phyloP scores from a whole-genome alignment of 2,329 filamentous ascomycete species.

The Stagonosporopsis rhizophila region DNA sequence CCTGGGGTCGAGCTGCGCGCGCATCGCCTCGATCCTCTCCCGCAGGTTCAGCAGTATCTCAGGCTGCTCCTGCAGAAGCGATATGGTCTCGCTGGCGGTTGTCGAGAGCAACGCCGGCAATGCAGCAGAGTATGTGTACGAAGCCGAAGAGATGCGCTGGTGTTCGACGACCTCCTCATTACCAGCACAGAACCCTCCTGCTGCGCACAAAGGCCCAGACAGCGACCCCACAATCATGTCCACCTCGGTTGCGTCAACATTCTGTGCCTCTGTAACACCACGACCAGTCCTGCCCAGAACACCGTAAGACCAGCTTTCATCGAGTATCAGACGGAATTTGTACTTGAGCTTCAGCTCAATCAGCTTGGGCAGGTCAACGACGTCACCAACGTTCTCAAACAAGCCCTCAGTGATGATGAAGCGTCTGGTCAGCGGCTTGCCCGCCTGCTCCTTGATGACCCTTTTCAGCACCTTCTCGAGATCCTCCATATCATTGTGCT shows the following conservation, averaged over 20 bases:
- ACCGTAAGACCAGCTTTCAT: constrained; percentile 97
- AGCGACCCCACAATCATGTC: constrained; percentile 98
- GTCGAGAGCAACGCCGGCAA: constrained; percentile 92
- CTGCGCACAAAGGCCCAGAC: constrained; percentile 86
- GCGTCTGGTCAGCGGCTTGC: constrained; percentile 85
- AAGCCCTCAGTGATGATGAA: constrained; percentile 97
- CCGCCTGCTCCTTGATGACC: constrained; percentile 85
- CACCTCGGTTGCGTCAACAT: constrained; percentile 89
- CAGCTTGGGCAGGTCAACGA: constrained; percentile 82
- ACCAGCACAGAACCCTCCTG: constrained; percentile 95
- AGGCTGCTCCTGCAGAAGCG: constrained; percentile 83
- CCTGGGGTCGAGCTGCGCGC: constrained; percentile 84
- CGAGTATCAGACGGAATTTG: constrained; percentile 96
- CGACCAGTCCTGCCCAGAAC: constrained; percentile 90
- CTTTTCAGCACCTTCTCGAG: constrained; percentile 84
- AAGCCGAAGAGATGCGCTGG: constrained; percentile 88
- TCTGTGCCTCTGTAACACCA: constrained; percentile 93
- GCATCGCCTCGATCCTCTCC: constrained; percentile 87
- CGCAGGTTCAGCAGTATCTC: constrained; percentile 79
- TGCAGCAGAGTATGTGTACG: constrained; percentile 95
- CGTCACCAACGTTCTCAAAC: constrained; percentile 89
- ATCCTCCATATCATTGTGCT: constrained; percentile 96
- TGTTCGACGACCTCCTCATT: constrained; percentile 92
- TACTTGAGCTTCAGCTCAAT: constrained; percentile 93
- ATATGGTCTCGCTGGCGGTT: constrained; percentile 91